Evolutionary conservation across 345 rosid genomes (phyloP), one percentile per base, ranked within the genome.

Genomic region (Gynandropsis gynandra): DNA sequence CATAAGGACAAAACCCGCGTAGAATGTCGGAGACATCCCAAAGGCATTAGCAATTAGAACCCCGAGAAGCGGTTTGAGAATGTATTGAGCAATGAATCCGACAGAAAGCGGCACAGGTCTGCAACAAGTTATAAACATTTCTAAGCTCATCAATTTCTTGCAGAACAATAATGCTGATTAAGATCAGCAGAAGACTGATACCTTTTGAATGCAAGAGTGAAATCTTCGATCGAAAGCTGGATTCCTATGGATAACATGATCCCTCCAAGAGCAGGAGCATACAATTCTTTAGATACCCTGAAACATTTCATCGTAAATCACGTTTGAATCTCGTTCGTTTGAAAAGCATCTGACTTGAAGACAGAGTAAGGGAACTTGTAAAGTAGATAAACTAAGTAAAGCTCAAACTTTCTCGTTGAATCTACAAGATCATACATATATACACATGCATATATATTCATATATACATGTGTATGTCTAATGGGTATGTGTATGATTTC

Each of bases 221-320:
- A 87, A 74, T 90, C 98, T 29, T 80, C 54, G 48, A 90, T 5
- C 0, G 98, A 90, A 50, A 90, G 92, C 70, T 61, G 73, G 50
- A 90, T 90, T 62, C 98, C 98, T 52, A 90, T 90, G 4, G 98
- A 90, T 58, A 90, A 62, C 96, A 90, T 87, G 49, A 67, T 90
- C 57, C 98, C 98, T 32, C 98, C 96, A 59, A 90, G 92, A 50
- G 98, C 95, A 48, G 98, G 98, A 36, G 98, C 96, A 53, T 90
- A 90, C 16, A 87, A 44, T 32, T 87, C 98, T 72, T 84, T 90
- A 9, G 96, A 90, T 51, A 84, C 95, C 96, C 96, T 84, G 80
- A 57, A 70, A 42, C 16, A 11, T 38, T 52, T 52, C 33, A 48
- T 50, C 52, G 40, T 29, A 54, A 48, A 48, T 8, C 24, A 10